Evolutionary conservation across 257 asterid species (phyloP), one percentile per base, ranked within the genome.

Genomic region (Coffea eugenioides): DNA sequence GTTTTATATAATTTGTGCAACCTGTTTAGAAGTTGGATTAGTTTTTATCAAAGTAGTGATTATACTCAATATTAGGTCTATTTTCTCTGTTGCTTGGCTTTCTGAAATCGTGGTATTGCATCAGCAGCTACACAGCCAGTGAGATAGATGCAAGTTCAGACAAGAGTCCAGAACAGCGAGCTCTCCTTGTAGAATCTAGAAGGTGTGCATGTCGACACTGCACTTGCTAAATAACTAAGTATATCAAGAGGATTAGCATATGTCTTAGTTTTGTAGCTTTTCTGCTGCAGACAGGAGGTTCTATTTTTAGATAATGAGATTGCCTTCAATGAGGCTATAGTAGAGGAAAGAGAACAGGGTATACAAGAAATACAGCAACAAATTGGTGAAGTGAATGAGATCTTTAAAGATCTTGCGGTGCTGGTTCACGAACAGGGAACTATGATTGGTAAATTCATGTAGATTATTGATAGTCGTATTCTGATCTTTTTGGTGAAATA

Each of bases 341-440:
- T 95, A 72, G 98, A 95, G 88, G 99, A 95, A 89, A 88, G 98
- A 81, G 98, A 93, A 14, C 99, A 88, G 69, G 99, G 99, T 23
- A 92, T 95, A 85, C 89, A 95, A 72, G 99, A 95, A 86, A 93
- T 95, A 68, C 97, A 93, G 65, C 96, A 95, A 70, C 98, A 93
- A 85, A 95, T 95, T 74, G 97, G 97, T 54, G 97, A 95, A 92
- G 99, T 95, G 67, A 93, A 91, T 81, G 98, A 92, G 85, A 93
- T 95, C 74, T 93, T 95, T 92, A 95, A 93, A 86, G 99, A 93
- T 86, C 92, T 95, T 11, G 97, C 94, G 0, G 97, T 95, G 48
- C 85, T 93, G 73, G 96, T 95, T 81, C 97, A 93, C n/a, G 99
- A 93, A 70, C 99, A 95, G 89, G 98, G 99, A 86, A 82, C 90